These are phyloP conservation scores for Cryoendolithus antarcticus DNA, from an alignment of 2,329 filamentous ascomycete genomes.

Conservation along the genomic window DNA sequence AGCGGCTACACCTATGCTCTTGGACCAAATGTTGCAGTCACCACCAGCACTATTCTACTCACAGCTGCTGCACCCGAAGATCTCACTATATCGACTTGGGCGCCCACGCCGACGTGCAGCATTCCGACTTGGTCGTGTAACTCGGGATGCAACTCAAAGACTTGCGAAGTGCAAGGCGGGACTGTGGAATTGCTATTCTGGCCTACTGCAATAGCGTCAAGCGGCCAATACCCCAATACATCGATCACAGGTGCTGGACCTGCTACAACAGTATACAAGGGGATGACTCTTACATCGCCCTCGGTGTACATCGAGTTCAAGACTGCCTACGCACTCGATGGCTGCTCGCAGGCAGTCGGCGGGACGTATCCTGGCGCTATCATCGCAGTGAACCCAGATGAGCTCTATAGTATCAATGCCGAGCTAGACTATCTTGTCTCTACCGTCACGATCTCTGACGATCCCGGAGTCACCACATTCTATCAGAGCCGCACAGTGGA, in stretches of 20 bases:
- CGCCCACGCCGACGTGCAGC: too few species aligned
- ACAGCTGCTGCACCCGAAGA: neutral
- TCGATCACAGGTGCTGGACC: neutral
- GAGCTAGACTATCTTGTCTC: conserved; percentile 5
- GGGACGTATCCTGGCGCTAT: conserved; percentile 10
- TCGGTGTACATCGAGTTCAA: conserved; percentile 12
- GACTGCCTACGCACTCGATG: conserved; percentile 10
- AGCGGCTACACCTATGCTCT: conserved; percentile 4
- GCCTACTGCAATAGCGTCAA: neutral
- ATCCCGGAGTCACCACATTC: neutral
- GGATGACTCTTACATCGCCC: conserved; percentile 10
- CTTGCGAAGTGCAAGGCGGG: conserved; percentile 9
- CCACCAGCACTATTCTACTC: neutral
- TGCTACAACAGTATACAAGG: conserved; percentile 9
- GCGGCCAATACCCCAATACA: neutral
- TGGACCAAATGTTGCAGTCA: conserved; percentile 1
- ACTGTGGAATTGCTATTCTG: conserved; percentile 11
- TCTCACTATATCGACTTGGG: neutral
- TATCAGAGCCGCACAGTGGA: neutral
- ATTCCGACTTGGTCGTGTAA: neutral
- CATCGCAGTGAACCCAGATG: conserved; percentile 6
- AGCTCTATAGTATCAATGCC: conserved; percentile 6
- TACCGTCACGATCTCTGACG: neutral
- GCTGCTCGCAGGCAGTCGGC: conserved; percentile 9
- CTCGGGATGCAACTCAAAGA: neutral